These are phyloP conservation scores for Pyronema domesticum DNA, from an alignment of 495 filamentous ascomycete genomes.

Conservation along the genomic window DNA sequence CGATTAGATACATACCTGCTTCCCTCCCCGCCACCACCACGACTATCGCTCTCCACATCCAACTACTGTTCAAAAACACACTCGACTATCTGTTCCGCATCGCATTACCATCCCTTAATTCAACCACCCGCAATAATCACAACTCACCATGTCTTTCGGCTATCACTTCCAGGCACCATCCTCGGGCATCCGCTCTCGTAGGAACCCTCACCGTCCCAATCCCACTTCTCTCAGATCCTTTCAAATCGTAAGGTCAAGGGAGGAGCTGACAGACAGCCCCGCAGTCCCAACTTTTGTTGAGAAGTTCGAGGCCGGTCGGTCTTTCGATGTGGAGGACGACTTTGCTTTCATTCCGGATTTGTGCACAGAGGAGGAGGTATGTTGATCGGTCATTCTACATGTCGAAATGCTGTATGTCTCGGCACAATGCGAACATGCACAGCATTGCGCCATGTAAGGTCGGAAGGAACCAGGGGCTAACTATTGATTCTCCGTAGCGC, in stretches of 20 bases:
- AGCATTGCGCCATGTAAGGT: not conserved
- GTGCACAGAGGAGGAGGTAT: conserved; percentile 90
- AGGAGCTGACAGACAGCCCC: conserved; percentile 67
- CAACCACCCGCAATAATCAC: conserved; percentile 11
- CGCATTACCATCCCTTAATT: conserved; percentile 8
- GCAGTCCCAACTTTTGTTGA: conserved; percentile 58
- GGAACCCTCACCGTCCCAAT: conserved; percentile 50
- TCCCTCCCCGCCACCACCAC: not conserved
- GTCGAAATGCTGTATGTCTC: too few species aligned
- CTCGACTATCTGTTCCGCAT: too few species aligned
- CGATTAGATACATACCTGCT: not conserved
- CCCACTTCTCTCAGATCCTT: conserved; percentile 42
- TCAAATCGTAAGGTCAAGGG: conserved; percentile 30
- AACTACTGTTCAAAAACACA: not conserved
- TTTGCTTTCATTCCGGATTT: conserved; percentile 89
- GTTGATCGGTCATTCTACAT: conserved; percentile 27
- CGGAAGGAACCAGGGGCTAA: not conserved
- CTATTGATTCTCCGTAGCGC: conserved; percentile 35
- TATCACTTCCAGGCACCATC: conserved; percentile 52
- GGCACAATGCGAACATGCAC: too few species aligned
- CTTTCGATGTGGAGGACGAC: conserved; percentile 94
- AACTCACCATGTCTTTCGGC: conserved; percentile 54
- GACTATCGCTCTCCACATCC: not conserved
- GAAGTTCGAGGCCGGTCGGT: conserved; percentile 77
- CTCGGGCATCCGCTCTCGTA: conserved; percentile 46